A percentile compares a stretch with the other conserved stretches of the same genome.
Evolutionary conservation across 305 asterid genomes (phyloP).

Genomic region (Fraxinus baroniana): DNA sequence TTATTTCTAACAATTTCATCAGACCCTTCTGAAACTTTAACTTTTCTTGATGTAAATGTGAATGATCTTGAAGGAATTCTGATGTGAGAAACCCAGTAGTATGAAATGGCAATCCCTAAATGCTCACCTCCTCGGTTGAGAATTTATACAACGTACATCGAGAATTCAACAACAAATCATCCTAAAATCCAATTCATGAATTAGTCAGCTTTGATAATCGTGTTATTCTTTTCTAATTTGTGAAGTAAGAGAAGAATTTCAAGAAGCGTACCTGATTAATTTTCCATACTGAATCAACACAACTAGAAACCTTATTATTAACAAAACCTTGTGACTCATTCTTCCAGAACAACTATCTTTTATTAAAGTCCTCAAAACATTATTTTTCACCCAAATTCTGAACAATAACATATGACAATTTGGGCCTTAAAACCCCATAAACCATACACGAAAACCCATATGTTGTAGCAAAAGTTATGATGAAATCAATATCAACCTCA

Average conservation of each 20-base stretch:
- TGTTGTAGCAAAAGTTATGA: slow-evolving; percentile 40
- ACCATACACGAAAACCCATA: slow-evolving; percentile 45
- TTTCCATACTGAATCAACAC: slow-evolving; percentile 30
- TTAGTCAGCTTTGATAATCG: not conserved
- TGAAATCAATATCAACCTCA: slow-evolving; percentile 39
- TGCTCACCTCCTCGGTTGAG: slow-evolving; percentile 36
- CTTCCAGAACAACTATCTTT: slow-evolving; percentile 31
- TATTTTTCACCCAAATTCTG: slow-evolving; percentile 33
- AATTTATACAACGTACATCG: slow-evolving; percentile 32
- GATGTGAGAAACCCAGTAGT: slow-evolving; percentile 76
- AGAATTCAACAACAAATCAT: slow-evolving; percentile 39
- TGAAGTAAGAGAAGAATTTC: not conserved
- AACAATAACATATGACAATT: slow-evolving; percentile 34
- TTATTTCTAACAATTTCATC: not conserved
- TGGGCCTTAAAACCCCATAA: slow-evolving; percentile 39
- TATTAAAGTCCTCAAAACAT: slow-evolving; percentile 17
- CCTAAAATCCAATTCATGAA: slow-evolving; percentile 24
- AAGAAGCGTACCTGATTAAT: slow-evolving; percentile 34
- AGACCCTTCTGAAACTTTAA: slow-evolving; percentile 25
- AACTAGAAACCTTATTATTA: slow-evolving; percentile 9
- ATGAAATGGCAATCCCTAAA: slow-evolving; percentile 83
- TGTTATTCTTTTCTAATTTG: not conserved
- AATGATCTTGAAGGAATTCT: slow-evolving; percentile 49
- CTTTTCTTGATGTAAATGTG: slow-evolving; percentile 55
- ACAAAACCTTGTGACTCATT: slow-evolving; percentile 19